A percentile compares a stretch with the other conserved stretches of the same genome.
These are phyloP conservation scores for Auxenochlorella pyrenoidosa DNA, from an alignment of 139 green algal species.

Conservation along the genomic window DNA sequence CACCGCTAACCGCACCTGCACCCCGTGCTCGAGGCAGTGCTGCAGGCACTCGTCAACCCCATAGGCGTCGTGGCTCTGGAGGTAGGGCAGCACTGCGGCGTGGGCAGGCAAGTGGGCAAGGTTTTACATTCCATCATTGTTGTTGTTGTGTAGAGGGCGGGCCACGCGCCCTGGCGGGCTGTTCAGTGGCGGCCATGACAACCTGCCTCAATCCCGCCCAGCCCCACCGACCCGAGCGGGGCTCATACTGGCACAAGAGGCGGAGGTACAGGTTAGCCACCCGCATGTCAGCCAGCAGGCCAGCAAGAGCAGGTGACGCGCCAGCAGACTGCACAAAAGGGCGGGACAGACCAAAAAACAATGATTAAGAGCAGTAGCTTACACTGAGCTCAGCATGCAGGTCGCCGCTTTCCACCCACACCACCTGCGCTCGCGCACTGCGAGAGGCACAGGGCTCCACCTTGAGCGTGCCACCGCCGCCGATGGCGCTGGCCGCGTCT, in stretches of 20 bases:
- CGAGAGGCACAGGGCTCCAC: background rate
- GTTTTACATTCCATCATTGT: too few relatives aligned
- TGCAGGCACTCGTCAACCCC: constrained; percentile 67
- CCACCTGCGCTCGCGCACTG: too few relatives aligned
- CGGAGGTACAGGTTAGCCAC: constrained; percentile 50
- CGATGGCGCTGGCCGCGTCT: background rate
- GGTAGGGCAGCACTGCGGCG: constrained; percentile 64
- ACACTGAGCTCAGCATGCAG: too few relatives aligned
- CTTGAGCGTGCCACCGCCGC: background rate
- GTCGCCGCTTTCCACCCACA: too few relatives aligned
- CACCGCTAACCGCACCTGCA: constrained; percentile 47
- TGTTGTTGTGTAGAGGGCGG: too few relatives aligned
- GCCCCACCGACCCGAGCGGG: constrained; percentile 29
- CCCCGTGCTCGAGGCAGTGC: constrained; percentile 46
- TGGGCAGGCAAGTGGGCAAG: too few relatives aligned
- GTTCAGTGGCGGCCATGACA: too few relatives aligned
- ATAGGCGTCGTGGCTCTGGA: constrained; percentile 64
- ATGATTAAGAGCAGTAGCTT: background rate
- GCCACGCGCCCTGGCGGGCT: too few relatives aligned
- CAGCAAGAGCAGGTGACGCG: background rate
- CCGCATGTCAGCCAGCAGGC: constrained; percentile 25
- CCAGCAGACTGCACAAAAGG: background rate
- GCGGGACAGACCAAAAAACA: background rate
- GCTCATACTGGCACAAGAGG: constrained; percentile 72
- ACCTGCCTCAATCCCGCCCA: too few relatives aligned